Evolutionary conservation across 148 eudicot species (phyloP).

Genomic region (Cornus florida): DNA sequence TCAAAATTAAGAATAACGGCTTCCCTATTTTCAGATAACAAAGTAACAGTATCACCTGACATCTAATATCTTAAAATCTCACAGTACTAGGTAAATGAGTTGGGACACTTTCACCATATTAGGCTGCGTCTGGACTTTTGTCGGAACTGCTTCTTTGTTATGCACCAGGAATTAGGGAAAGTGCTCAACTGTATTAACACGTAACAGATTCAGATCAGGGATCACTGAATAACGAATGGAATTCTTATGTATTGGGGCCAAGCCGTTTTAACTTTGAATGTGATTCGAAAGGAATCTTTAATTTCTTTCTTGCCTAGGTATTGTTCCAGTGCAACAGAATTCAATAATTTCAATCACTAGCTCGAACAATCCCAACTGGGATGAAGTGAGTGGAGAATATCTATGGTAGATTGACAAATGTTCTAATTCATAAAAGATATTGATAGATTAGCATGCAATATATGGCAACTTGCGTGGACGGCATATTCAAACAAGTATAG

Average conservation of each 20-base stretch:
- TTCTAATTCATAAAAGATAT: neutral
- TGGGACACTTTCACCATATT: constrained; percentile 44
- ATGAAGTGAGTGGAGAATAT: neutral
- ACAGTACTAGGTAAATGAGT: neutral
- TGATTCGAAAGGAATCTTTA: neutral
- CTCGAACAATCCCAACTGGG: neutral
- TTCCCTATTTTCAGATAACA: neutral
- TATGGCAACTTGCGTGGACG: neutral
- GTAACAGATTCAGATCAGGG: neutral
- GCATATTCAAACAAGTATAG: neutral
- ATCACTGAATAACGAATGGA: neutral
- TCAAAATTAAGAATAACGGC: neutral
- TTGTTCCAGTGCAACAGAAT: neutral
- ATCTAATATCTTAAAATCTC: neutral
- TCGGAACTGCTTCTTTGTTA: constrained; percentile 60
- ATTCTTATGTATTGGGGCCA: neutral
- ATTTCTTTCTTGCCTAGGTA: neutral
- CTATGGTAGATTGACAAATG: neutral
- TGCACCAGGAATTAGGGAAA: constrained; percentile 75
- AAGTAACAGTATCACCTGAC: neutral
- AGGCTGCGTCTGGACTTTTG: constrained; percentile 45
- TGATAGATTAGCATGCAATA: neutral
- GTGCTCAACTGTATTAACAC: constrained; percentile 66
- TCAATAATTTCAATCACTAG: neutral
- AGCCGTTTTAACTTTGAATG: neutral